Base-by-base conservation (phyloP, 176 grass and related monocot species). In the Echinochloa phyllopogon region DNA sequence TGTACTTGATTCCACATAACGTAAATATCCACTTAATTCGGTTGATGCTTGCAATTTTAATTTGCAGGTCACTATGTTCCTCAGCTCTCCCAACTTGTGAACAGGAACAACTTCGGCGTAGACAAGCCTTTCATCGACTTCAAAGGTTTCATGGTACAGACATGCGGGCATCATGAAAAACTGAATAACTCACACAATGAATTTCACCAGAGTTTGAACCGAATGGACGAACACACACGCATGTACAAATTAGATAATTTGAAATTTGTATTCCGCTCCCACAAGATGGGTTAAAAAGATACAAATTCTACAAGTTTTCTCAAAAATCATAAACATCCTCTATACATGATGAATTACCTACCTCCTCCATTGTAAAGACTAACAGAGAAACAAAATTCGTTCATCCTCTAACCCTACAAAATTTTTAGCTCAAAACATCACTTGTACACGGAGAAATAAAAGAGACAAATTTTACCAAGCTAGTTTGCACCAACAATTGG, bases 31-130 rank as follows among this genome's bases (percentile, higher is more conserved):
- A 15, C n/a, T 29, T 63, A 60, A 21, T 56, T 25, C 23, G 0
- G 57, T 25, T 8, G 18, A 29, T 33, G 25, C 29, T 29, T n/a
- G n/a, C n/a, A n/a, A 2, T 17, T 27, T 11, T 40, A 18, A 38
- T 75, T 23, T 38, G 17, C 51, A 78, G 76, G 77, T 2, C 77
- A 79, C 17, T 79, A 65, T n/a, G 77, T 65, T 29, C 77, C 77
- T 14, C 60, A 79, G 77, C 44, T 79, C 4, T 79, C 77, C 17
- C 77, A 65, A 8, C 60, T 79, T 37, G 77, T 79, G 43, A n/a
- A 79, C 77, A 49, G 77, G 60, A 65, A 50, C 2, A 79, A 50
- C 24, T 49, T 36, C 0, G 59, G 60, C 16, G 3, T 50, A 21
- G 10, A 65, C 43, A 65, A 38, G 17, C 60, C 60, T 12, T 2